phyloP scores from a whole-genome alignment of 2,329 filamentous ascomycete species.

The Colletotrichum cereale region DNA sequence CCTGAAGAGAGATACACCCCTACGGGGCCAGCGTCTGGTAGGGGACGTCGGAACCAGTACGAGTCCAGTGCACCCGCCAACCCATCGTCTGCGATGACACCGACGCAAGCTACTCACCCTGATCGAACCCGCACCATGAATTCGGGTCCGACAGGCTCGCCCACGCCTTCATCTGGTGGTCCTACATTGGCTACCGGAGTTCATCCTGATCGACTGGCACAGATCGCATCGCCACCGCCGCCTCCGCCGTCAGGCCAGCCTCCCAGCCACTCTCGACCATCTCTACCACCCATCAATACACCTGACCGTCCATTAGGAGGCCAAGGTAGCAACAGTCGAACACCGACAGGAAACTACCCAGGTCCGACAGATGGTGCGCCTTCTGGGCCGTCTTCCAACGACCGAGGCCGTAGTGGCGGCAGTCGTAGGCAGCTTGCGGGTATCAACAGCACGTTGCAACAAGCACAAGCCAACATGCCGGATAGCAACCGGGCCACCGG shows the following conservation, averaged over 20 bases:
- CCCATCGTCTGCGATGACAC: constrained; percentile 29
- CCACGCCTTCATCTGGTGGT: constrained; percentile 42
- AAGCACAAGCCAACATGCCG: constrained; percentile 60
- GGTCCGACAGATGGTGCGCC: constrained; percentile 23
- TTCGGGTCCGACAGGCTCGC: constrained; percentile 32
- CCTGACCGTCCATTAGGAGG: constrained; percentile 46
- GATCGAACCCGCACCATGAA: constrained; percentile 36
- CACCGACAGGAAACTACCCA: constrained; percentile 33
- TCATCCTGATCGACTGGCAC: constrained; percentile 64
- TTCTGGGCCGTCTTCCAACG: constrained; percentile 47
- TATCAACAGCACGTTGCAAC: constrained; percentile 70
- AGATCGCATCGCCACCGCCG: constrained; percentile 57
- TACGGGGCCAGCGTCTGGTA: constrained; percentile 65
- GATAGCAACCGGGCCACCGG: constrained; percentile 52
- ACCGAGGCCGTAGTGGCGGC: constrained; percentile 53
- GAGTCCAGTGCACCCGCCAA: constrained; percentile 28
- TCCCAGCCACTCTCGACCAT: constrained; percentile 46
- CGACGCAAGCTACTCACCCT: constrained; percentile 28
- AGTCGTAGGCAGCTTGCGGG: constrained; percentile 65
- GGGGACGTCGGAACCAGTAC: constrained; percentile 53
- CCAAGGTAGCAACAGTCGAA: constrained; percentile 19
- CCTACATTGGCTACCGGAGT: constrained; percentile 51
- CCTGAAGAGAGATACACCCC: constrained; percentile 64
- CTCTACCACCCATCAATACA: constrained; percentile 48
- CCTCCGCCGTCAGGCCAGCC: constrained; percentile 48